Base-by-base conservation (phyloP, 768 basidiomycete species). In the Psilocybe azurescens region DNA sequence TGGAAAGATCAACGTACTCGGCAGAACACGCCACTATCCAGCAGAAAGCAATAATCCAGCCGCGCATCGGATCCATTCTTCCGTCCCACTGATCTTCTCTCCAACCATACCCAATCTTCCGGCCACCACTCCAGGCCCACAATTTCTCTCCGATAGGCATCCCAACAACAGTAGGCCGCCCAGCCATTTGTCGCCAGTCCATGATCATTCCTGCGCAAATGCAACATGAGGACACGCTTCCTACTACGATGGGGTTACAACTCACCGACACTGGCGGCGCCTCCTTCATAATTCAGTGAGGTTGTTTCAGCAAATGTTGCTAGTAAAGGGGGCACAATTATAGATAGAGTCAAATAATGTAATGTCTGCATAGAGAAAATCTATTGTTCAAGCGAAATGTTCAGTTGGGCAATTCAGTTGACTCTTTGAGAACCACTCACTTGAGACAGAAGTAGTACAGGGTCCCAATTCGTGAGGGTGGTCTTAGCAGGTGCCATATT, bases 171-270 rank as follows among this genome's bases (percentile, higher is more conserved):
- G 95, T 95, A 3, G 92, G 87, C 55, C 85, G 77, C 3, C 94
- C 92, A 1, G 95, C 91, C 87, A 99, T 90, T 75, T 98, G 93
- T 50, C 95, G 84, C 97, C 97, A 99, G 77, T 99, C 96, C 89
- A 99, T 94, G 39, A 99, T 80, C 90, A 95, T 93, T 3, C 90
- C 91, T 90, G 63, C 36, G 11, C 38, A 55, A 2, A 11, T 14
- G 44, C 38, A 54, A 6, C 33, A 50, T 20, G 52, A 55, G 10
- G 33, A 32, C 14, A 8, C 7, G 56, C 29, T 56, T 61, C 20
- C 16, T 1, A 48, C 41, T 18, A 10, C 14, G 4, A 9, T 28
- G 33, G 24, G 39, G 16, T 13, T 1, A 51, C 13, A 36, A 65
- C 88, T 62, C 70, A 90, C 91, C 91, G 39, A 93, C 86, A 72